A percentile compares a stretch with the other conserved stretches of the same genome.
Conservation (phyloP, 495 filamentous ascomycete genomes). For the Xylaria palmicola region DNA sequence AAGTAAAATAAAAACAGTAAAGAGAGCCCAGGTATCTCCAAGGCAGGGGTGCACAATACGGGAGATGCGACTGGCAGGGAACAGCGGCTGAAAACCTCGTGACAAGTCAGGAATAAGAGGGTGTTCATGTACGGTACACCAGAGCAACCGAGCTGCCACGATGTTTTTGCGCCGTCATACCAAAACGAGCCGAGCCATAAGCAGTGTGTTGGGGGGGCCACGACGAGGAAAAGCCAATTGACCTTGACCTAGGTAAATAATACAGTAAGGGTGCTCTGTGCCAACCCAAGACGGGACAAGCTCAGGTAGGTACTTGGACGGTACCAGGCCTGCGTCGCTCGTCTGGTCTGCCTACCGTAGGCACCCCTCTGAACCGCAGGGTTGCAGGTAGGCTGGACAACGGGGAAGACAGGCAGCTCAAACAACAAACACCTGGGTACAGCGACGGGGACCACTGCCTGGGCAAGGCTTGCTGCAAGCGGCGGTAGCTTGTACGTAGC, state of each 20-base stretch:
- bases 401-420: not conserved
- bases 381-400: not conserved
- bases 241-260: slow-evolving; percentile 5
- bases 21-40: too few relatives aligned
- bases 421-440: not conserved
- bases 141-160: slow-evolving; percentile 2
- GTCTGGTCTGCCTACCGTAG: slow-evolving; percentile 1
- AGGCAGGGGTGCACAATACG: too few relatives aligned
- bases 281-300: slow-evolving; percentile 10
- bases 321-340: slow-evolving; percentile 1
- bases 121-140: not conserved
- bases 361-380: slow-evolving; percentile 16
- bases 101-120: not conserved
- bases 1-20: not conserved
- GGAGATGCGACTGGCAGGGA: not conserved
- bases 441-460: not conserved
- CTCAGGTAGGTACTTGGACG: slow-evolving; percentile 1
- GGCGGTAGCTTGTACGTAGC: not conserved
- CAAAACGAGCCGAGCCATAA: not conserved
- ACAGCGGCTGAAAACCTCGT: not conserved
- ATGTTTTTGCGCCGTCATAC: slow-evolving; percentile 6
- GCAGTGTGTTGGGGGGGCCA: slow-evolving; percentile 1
- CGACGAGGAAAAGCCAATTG: slow-evolving; percentile 9
- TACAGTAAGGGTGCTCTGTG: not conserved
- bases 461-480: not conserved